Evolutionary conservation across 208 protist species (phyloP).

Genomic region (Vickermania ingenoplastis): DNA sequence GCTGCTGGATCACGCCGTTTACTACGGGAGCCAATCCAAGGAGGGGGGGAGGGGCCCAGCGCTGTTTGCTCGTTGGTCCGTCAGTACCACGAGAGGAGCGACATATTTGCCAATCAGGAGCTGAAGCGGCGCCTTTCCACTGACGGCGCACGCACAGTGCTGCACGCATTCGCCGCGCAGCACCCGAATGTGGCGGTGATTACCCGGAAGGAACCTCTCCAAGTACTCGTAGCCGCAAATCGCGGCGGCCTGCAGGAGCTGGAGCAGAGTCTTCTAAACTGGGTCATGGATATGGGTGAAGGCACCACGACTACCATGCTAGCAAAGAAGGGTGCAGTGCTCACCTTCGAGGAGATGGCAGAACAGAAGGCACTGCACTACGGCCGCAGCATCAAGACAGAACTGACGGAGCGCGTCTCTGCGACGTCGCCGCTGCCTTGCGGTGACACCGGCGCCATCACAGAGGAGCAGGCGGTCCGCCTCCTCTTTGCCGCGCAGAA

Average conservation of each 20-base stretch:
- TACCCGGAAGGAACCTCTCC: conserved; percentile 16
- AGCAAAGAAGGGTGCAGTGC: conserved; percentile 65
- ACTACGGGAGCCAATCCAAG: conserved; percentile 28
- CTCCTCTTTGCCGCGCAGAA: conserved; percentile 38
- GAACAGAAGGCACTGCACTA: conserved; percentile 36
- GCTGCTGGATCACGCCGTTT: conserved; percentile 68
- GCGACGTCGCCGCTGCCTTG: conserved; percentile 34
- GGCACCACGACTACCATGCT: conserved; percentile 72
- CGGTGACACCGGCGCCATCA: conserved; percentile 48
- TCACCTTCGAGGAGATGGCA: conserved; percentile 84
- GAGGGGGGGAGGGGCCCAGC: background rate
- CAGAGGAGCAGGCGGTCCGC: conserved; percentile 70
- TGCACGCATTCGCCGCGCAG: conserved; percentile 41
- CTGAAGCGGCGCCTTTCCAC: conserved; percentile 56
- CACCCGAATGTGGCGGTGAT: conserved; percentile 54
- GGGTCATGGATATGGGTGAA: conserved; percentile 64
- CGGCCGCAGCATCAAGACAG: conserved; percentile 11
- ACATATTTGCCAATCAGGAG: conserved; percentile 59
- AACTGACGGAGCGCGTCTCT: conserved; percentile 23
- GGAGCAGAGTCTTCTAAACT: conserved; percentile 59
- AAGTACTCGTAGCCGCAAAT: conserved; percentile 60
- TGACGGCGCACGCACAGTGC: conserved; percentile 37
- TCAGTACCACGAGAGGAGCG: conserved; percentile 56
- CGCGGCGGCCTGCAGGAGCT: conserved; percentile 53
- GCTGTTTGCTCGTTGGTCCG: conserved; percentile 33